phyloP scores from a whole-genome alignment of 495 filamentous ascomycete species.

The Bryoglossum gracile region DNA sequence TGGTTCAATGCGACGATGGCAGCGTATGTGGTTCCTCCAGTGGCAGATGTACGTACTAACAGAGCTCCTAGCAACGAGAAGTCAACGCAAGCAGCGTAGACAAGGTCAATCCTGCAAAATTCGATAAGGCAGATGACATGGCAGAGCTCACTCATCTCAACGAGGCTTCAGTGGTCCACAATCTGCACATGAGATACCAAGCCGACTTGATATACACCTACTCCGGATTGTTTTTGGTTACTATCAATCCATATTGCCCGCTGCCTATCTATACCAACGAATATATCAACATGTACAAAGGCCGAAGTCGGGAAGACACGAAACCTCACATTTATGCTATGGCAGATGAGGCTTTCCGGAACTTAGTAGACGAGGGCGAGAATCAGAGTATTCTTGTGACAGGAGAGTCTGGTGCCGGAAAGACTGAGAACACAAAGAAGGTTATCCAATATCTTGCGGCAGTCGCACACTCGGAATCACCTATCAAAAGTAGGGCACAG shows the following conservation, averaged over 20 bases:
- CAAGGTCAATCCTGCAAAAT: constrained; percentile 98
- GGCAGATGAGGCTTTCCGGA: constrained; percentile 96
- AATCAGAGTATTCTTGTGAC: constrained; percentile 98
- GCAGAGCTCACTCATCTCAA: constrained; percentile 96
- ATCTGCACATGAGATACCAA: constrained; percentile 88
- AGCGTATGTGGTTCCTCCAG: constrained; percentile 49
- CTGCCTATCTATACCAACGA: constrained; percentile 95
- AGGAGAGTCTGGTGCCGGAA: constrained; percentile 96
- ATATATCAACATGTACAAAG: constrained; percentile 95
- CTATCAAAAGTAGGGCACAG: constrained; percentile 52
- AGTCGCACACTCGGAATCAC: constrained; percentile 77
- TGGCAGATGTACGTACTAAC: not conserved
- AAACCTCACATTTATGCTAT: constrained; percentile 97
- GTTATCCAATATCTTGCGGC: constrained; percentile 98
- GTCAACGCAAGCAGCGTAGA: constrained; percentile 80
- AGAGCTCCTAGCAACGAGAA: constrained; percentile 63
- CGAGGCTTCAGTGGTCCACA: constrained; percentile 96
- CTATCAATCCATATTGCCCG: constrained; percentile 93
- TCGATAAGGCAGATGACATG: constrained; percentile 99
- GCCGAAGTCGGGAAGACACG: constrained; percentile 80
- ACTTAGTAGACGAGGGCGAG: constrained; percentile 87
- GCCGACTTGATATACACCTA: constrained; percentile 98
- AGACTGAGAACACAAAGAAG: constrained; percentile 99
- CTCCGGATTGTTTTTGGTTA: constrained; percentile 93
- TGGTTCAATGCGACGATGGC: constrained; percentile 92